phyloP scores from a whole-genome alignment of 208 protist species.

The Crithidia thermophila region DNA sequence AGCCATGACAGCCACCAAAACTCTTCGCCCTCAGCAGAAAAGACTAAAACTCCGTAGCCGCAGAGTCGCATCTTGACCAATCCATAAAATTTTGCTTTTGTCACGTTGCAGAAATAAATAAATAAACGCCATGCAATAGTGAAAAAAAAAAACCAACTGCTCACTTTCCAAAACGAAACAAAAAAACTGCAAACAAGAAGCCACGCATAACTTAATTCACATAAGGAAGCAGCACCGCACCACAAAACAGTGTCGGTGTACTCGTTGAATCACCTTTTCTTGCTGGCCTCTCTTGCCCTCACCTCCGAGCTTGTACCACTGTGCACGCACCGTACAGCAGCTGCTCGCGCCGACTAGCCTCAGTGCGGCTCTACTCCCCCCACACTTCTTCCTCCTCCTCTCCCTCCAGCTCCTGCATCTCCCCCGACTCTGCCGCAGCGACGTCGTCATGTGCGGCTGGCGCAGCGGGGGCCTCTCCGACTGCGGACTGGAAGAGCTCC shows the following conservation, averaged over 20 bases:
- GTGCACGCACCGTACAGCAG: background rate
- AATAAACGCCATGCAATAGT: background rate
- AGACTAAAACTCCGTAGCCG: no score
- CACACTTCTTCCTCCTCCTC: conserved; percentile 9
- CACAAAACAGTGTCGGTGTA: no score
- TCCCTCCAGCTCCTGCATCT: conserved; percentile 13
- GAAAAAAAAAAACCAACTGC: no score
- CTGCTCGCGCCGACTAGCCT: background rate
- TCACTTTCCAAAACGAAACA: no score
- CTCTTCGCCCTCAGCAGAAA: no score
- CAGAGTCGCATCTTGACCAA: no score
- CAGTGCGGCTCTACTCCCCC: conserved; percentile 1
- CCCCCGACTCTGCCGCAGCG: background rate
- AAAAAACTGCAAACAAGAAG: no score
- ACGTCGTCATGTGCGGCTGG: background rate
- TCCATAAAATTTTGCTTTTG: no score
- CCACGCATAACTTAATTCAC: no score
- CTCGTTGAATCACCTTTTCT: no score
- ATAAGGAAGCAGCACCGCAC: no score
- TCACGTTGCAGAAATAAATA: background rate
- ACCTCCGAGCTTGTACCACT: background rate
- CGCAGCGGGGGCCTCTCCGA: background rate
- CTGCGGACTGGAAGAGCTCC: background rate
- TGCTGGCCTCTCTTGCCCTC: background rate
- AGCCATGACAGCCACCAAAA: background rate